phyloP scores from a whole-genome alignment of 1,139 yeast species.

The Magnusiomyces tetraspermus region DNA sequence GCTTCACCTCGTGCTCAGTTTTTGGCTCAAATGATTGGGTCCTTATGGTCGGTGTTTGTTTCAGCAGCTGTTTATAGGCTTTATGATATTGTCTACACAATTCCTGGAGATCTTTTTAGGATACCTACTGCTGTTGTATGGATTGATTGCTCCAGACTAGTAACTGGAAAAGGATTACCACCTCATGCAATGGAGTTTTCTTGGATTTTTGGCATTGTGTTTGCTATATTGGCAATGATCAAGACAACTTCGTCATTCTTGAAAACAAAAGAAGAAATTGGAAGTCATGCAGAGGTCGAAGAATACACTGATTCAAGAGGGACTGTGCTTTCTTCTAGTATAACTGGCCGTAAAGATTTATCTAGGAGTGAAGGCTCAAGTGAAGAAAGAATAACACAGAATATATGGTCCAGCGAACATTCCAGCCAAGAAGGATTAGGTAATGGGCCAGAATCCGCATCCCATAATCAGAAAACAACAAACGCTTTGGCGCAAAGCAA shows the following conservation, averaged over 20 bases:
- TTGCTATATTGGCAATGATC: constrained; percentile 56
- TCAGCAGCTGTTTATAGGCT: constrained; percentile 75
- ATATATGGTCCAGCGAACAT: too few relatives aligned
- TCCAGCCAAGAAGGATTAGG: too few relatives aligned
- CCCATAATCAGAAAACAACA: too few relatives aligned
- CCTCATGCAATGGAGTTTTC: constrained; percentile 63
- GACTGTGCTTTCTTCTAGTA: too few relatives aligned
- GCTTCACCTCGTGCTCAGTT: constrained; percentile 93
- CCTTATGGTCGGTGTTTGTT: constrained; percentile 68
- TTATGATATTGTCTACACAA: constrained; percentile 70
- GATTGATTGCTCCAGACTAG: constrained; percentile 92
- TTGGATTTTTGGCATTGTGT: constrained; percentile 53
- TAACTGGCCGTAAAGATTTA: too few relatives aligned
- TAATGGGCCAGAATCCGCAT: too few relatives aligned
- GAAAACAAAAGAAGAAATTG: background rate
- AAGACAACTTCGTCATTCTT: constrained; percentile 19
- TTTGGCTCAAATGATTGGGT: constrained; percentile 79
- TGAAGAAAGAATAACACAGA: too few relatives aligned
- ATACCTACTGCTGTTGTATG: constrained; percentile 94
- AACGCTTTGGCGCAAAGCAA: too few relatives aligned
- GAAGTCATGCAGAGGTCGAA: too few relatives aligned
- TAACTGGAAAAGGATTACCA: constrained; percentile 86
- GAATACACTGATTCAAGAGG: too few relatives aligned
- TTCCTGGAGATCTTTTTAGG: constrained; percentile 67
- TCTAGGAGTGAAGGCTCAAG: too few relatives aligned